Percentiles rank a stretch among this genome's conserved stretches.
Evolutionary conservation across 768 basidiomycete species (phyloP).

Genomic region (Rhizopogon sp.): DNA sequence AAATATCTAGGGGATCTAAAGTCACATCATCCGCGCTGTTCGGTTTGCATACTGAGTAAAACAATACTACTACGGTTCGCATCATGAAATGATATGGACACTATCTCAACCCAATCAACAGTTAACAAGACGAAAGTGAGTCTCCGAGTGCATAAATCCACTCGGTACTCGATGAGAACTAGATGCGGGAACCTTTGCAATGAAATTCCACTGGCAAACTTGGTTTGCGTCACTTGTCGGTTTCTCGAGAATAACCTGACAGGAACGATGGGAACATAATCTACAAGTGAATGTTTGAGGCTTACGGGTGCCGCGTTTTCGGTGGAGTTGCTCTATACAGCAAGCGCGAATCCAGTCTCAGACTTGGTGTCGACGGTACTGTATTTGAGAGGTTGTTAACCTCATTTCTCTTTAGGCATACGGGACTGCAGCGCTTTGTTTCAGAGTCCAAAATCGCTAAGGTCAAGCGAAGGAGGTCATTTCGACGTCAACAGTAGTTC

Average conservation of each 20-base stretch:
- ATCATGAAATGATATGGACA: no score
- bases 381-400: neutral
- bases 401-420: neutral
- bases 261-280: no score
- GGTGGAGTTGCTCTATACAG: neutral
- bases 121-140: neutral
- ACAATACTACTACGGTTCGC: no score
- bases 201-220: neutral
- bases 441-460: neutral
- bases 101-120: neutral
- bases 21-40: no score
- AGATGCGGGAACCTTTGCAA: neutral
- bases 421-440: neutral
- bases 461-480: no score
- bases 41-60: no score
- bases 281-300: no score
- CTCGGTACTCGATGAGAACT: neutral
- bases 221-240: neutral
- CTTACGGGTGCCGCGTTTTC: neutral
- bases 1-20: no score
- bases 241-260: neutral
- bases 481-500: no score
- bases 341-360: neutral
- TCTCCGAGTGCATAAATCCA: neutral
- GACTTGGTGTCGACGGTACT: neutral